Conservation (phyloP, 345 rosid genomes). For the Salix arbutifolia region DNA sequence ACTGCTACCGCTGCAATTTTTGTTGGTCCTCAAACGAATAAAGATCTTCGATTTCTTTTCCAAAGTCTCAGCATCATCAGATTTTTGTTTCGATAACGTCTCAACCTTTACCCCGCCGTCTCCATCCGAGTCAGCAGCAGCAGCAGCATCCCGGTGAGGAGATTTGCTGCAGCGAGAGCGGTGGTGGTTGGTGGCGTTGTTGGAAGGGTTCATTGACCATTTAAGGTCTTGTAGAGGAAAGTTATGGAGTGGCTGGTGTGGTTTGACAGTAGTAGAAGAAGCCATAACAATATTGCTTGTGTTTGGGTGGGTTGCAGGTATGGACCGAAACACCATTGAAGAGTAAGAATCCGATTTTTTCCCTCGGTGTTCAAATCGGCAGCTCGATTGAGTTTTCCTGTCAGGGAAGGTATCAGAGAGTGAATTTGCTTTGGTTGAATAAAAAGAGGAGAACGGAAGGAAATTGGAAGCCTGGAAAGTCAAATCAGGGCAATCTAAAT, state of each 20-base stretch:
- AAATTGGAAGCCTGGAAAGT: too few species aligned
- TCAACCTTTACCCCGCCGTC: constrained; percentile 2
- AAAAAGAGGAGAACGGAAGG: too few species aligned
- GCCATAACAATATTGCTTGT: constrained; percentile 13
- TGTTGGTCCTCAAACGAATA: constrained; percentile 43
- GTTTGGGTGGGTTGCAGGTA: background rate
- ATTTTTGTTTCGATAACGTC: constrained; percentile 17
- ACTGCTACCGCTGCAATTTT: constrained; percentile 10
- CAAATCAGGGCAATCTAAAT: too few species aligned
- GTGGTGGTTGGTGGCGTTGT: constrained; percentile 11
- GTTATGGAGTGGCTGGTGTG: constrained; percentile 60
- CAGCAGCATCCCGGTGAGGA: constrained; percentile 8
- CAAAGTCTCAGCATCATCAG: constrained; percentile 24
- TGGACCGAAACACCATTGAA: background rate
- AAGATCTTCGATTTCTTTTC: constrained; percentile 45
- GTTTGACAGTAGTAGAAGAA: constrained; percentile 40
- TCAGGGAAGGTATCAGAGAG: background rate
- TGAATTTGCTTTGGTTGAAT: too few species aligned
- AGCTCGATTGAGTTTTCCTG: background rate
- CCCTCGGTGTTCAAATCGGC: background rate
- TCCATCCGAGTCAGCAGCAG: constrained; percentile 18
- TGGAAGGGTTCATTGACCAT: constrained; percentile 51
- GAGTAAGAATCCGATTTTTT: background rate
- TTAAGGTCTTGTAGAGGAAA: constrained; percentile 55
- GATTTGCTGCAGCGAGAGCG: constrained; percentile 34